A percentile compares a stretch with the other conserved stretches of the same genome.
These are phyloP conservation scores for Juglanconis sp. DNA, from an alignment of 2,329 filamentous ascomycete genomes.

Conservation along the genomic window DNA sequence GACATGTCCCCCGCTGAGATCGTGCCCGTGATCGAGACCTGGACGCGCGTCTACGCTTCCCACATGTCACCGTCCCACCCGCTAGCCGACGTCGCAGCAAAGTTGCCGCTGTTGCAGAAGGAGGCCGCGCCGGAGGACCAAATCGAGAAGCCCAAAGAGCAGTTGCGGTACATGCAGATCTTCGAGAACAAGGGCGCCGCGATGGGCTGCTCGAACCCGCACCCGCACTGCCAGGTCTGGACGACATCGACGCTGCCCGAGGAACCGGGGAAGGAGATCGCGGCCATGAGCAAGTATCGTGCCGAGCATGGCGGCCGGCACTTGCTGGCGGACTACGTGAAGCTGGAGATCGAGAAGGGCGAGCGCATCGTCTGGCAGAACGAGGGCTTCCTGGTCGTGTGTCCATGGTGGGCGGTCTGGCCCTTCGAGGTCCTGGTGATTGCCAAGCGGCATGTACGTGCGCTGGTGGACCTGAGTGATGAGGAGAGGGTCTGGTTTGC, in stretches of 20 bases:
- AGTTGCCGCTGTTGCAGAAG: constrained; percentile 35
- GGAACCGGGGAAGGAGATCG: constrained; percentile 77
- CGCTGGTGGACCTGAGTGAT: constrained; percentile 74
- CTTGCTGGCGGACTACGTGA: constrained; percentile 81
- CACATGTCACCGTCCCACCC: constrained; percentile 73
- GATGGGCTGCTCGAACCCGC: constrained; percentile 98
- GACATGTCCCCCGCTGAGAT: constrained; percentile 79
- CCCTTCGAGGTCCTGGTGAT: constrained; percentile 93
- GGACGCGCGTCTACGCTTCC: constrained; percentile 84
- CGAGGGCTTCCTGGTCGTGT: constrained; percentile 76
- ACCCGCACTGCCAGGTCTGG: constrained; percentile 97
- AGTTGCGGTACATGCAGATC: constrained; percentile 97
- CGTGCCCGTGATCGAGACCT: constrained; percentile 78
- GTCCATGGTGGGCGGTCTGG: constrained; percentile 98
- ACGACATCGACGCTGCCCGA: constrained; percentile 88
- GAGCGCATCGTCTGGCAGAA: constrained; percentile 91
- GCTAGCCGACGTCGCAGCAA: constrained; percentile 43
- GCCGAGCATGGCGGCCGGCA: constrained; percentile 68
- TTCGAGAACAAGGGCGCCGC: constrained; percentile 98
- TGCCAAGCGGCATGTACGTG: constrained; percentile 77
- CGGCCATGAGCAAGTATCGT: constrained; percentile 75
- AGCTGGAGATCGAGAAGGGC: constrained; percentile 74
- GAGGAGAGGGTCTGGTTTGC: constrained; percentile 72
- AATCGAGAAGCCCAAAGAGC: constrained; percentile 58
- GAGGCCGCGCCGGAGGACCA: constrained; percentile 34